A percentile compares a stretch with the other conserved stretches of the same genome.
phyloP scores from a whole-genome alignment of 805 yeast species.

The Wickerhamiella lipophila region DNA sequence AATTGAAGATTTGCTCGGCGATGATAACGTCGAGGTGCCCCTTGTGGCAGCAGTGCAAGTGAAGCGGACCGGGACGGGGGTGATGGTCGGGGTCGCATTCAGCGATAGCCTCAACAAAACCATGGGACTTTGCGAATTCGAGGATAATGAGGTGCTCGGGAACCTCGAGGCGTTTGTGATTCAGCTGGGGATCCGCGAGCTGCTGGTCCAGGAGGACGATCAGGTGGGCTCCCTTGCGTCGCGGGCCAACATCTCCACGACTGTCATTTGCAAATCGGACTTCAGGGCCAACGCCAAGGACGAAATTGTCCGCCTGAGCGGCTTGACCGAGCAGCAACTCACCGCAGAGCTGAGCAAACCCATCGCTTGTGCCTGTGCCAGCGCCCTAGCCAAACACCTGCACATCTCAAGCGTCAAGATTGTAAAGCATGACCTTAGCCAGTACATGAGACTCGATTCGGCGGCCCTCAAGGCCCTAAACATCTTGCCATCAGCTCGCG shows the following conservation, averaged over 20 bases:
- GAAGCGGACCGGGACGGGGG: slow-evolving; percentile 31
- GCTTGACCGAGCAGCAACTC: slow-evolving; percentile 31
- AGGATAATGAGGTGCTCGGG: slow-evolving; percentile 77
- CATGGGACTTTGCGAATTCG: slow-evolving; percentile 64
- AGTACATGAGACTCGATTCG: slow-evolving; percentile 80
- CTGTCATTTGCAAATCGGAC: slow-evolving; percentile 44
- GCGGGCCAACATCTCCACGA: slow-evolving; percentile 62
- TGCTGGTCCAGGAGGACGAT: slow-evolving; percentile 43
- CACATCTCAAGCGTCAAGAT: slow-evolving; percentile 45
- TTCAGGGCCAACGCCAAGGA: slow-evolving; percentile 48
- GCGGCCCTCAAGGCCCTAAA: slow-evolving; percentile 83
- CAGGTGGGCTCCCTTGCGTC: slow-evolving; percentile 63
- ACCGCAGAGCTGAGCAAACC: slow-evolving; percentile 35
- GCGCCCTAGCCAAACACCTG: slow-evolving; percentile 59
- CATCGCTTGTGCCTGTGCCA: slow-evolving; percentile 47
- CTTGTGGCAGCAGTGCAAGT: slow-evolving; percentile 44
- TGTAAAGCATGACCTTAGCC: slow-evolving; percentile 55
- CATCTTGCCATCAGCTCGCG: slow-evolving; percentile 52
- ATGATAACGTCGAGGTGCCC: slow-evolving; percentile 34
- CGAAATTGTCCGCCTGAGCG: slow-evolving; percentile 62
- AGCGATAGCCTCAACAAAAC: slow-evolving; percentile 56
- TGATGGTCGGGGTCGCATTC: slow-evolving; percentile 64
- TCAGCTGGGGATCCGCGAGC: slow-evolving; percentile 83
- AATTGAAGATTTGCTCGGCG: slow-evolving; percentile 56
- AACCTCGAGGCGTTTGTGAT: slow-evolving; percentile 76